These are phyloP conservation scores for Fonsecaea nubica DNA, from an alignment of 2,329 filamentous ascomycete species.

Conservation along the genomic window DNA sequence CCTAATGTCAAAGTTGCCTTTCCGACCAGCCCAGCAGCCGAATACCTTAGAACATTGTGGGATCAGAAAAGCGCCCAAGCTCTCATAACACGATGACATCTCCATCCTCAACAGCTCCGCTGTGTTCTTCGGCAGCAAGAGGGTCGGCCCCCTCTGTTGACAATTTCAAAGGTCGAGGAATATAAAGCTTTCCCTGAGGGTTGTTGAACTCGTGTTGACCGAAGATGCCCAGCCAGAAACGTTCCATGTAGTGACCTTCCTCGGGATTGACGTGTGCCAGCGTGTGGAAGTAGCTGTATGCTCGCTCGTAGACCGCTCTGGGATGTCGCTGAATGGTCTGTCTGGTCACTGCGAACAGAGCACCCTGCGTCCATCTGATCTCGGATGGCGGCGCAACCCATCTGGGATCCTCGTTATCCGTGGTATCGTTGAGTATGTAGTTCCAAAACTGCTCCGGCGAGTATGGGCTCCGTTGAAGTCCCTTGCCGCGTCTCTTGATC, in stretches of 20 bases:
- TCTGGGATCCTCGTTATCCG: slow-evolving; percentile 2
- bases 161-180: neutral
- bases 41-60: neutral
- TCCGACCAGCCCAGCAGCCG: neutral
- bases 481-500: slow-evolving; percentile 31
- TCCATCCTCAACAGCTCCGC: neutral
- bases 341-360: slow-evolving; percentile 33
- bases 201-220: neutral
- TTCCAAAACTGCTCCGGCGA: slow-evolving; percentile 33
- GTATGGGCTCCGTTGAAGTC: slow-evolving; percentile 16
- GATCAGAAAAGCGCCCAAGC: neutral
- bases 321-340: slow-evolving; percentile 33
- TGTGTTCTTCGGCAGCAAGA: neutral
- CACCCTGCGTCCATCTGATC: slow-evolving; percentile 35
- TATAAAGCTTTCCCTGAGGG: neutral
- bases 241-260: slow-evolving; percentile 38
- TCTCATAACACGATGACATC: slow-evolving; percentile 12
- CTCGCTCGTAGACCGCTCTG: slow-evolving; percentile 23
- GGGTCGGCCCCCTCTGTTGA: neutral
- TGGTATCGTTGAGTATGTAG: slow-evolving; percentile 23
- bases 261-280: slow-evolving; percentile 36
- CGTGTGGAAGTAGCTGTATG: slow-evolving; percentile 29
- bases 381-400: slow-evolving; percentile 16
- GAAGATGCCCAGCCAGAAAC: slow-evolving; percentile 34
- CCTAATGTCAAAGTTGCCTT: neutral